Conservation (phyloP, 495 filamentous ascomycete genomes). For the Aspergillus indologenus region DNA sequence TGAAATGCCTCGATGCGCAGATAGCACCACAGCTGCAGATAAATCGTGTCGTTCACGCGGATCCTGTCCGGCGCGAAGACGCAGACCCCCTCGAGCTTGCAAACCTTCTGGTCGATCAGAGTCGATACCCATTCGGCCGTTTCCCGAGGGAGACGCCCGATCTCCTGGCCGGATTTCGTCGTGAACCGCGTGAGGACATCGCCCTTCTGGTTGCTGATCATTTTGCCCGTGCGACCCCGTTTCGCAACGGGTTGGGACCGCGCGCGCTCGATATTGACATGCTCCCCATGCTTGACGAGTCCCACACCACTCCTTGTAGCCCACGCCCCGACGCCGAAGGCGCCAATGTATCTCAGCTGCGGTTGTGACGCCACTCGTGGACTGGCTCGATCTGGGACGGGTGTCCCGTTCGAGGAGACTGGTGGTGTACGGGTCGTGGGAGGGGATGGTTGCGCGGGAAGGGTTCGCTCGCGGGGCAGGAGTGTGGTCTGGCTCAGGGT, state of each 20-base stretch:
- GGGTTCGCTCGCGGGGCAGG: slow-evolving; percentile 13
- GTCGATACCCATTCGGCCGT: slow-evolving; percentile 92
- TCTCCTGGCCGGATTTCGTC: slow-evolving; percentile 71
- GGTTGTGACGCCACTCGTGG: slow-evolving; percentile 48
- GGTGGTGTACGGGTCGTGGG: not conserved
- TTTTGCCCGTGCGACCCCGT: slow-evolving; percentile 46
- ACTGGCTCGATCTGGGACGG: slow-evolving; percentile 5
- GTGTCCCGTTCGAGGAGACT: not conserved
- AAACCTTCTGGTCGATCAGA: slow-evolving; percentile 87
- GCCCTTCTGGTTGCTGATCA: slow-evolving; percentile 52
- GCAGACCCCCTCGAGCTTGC: slow-evolving; percentile 80
- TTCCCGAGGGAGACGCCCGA: slow-evolving; percentile 87
- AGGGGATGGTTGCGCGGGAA: slow-evolving; percentile 9
- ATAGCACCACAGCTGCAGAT: slow-evolving; percentile 79
- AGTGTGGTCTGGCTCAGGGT: slow-evolving; percentile 14
- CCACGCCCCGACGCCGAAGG: slow-evolving; percentile 91
- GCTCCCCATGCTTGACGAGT: slow-evolving; percentile 72
- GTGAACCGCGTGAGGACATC: slow-evolving; percentile 96
- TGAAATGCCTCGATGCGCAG: slow-evolving; percentile 72
- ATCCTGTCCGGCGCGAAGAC: slow-evolving; percentile 86
- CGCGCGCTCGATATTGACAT: slow-evolving; percentile 80
- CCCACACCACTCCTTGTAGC: slow-evolving; percentile 77
- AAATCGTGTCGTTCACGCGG: slow-evolving; percentile 88
- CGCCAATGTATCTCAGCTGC: slow-evolving; percentile 74
- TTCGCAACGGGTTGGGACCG: slow-evolving; percentile 64